Conservation (phyloP, 2,329 filamentous ascomycete genomes). For the Blastomyces parvus region DNA sequence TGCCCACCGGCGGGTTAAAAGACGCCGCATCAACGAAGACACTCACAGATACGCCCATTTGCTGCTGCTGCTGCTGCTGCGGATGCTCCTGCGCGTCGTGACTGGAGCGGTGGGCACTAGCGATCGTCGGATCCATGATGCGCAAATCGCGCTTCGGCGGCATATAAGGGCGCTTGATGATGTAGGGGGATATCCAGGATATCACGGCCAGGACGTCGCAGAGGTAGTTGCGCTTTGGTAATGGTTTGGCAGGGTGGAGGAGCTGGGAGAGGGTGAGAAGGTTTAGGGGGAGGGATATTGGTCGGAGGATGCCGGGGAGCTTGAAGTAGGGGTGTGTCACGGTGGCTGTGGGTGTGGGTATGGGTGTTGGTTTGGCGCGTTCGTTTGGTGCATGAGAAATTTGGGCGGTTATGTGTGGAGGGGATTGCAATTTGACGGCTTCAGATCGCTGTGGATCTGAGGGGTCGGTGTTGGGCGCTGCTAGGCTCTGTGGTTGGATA, state of each 20-base stretch:
- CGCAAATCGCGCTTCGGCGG: slow-evolving; percentile 25
- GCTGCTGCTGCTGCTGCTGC: background rate
- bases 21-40: slow-evolving; percentile 23
- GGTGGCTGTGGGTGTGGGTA: background rate
- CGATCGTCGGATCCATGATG: slow-evolving; percentile 21
- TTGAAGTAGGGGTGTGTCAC: background rate
- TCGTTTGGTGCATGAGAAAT: background rate
- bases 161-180: slow-evolving; percentile 20
- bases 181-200: slow-evolving; percentile 20
- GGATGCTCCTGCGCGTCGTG: background rate
- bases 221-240: slow-evolving; percentile 21
- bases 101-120: background rate
- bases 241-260: slow-evolving; percentile 12
- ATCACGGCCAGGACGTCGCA: slow-evolving; percentile 22
- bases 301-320: background rate
- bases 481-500: background rate
- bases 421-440: background rate
- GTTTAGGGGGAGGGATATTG: slow-evolving; percentile 10
- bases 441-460: background rate
- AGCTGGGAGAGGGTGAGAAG: slow-evolving; percentile 16
- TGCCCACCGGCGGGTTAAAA: slow-evolving; percentile 22
- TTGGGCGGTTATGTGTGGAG: background rate
- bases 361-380: too few relatives aligned
- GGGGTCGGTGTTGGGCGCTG: background rate
- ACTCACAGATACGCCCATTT: slow-evolving; percentile 20